Evolutionary conservation across 73 alveolate species (phyloP), one percentile per base, ranked within the genome.

Genomic region (Paramecium sonneborni): DNA sequence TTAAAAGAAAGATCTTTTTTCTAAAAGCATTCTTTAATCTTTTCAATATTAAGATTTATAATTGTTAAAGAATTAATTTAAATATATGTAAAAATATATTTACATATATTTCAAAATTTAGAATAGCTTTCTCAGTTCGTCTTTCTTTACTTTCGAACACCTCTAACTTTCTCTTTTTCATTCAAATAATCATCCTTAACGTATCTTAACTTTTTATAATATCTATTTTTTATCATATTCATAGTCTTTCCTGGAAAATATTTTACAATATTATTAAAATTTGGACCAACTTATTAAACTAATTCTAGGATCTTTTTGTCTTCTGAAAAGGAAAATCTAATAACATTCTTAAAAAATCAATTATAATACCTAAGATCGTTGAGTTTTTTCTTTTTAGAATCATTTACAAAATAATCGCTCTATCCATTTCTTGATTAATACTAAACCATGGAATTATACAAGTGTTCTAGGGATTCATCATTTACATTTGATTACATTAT

Each of bases 201-300:
- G 18, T 68, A 68, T 12, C 85, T 12, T 23, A 68, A 46, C n/a
- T 76, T 76, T 41, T 41, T 21, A 32, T 39, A 68, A 68, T 68
- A 68, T 20, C 85, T 10, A 24, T 68, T 68, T 68, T 68, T 68
- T 18, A 68, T 23, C 85, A 68, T 68, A 18, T 68, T 68, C 85
- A 68, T 68, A 23, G 85, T 68, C 20, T 68, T 68, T 6, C 85
- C 85, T 18, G 85, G 85, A 68, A 68, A 68, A 24, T 68, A 24
- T 24, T 68, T 68, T 9, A 68, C 85, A 7, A 68, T 68, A 9
- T 68, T 68, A 28, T 68, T 68, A 68, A 68, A 68, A 46, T 68
- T 68, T 23, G 85, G 85, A 68, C 85, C 85, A 11, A 68, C 46
- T 24, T 68, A 28, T 6, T 23, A 24, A 5, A 68, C 85, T 8